Percentiles rank a stretch among this genome's conserved stretches.
Evolutionary conservation across 352 stramenopile species (phyloP).

Genomic region (Phytophthora megakarya): DNA sequence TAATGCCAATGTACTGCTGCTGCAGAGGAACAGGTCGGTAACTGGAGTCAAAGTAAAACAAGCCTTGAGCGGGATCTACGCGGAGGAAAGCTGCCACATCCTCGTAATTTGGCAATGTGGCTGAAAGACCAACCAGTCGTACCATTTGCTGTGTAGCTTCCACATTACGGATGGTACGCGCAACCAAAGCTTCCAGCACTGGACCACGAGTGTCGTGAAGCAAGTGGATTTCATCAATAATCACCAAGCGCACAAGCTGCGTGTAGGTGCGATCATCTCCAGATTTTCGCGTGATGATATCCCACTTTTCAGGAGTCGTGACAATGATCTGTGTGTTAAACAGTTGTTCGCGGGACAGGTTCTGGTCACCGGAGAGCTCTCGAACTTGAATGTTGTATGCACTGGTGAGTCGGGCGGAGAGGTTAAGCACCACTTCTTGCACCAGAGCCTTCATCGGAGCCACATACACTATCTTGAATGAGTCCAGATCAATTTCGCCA

Average conservation of each 20-base stretch:
- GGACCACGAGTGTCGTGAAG: conserved; percentile 98
- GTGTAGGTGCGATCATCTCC: conserved; percentile 97
- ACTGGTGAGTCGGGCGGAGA: conserved; percentile 92
- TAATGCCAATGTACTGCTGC: conserved; percentile 99
- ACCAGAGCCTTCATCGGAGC: conserved; percentile 99
- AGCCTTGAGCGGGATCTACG: conserved; percentile 96
- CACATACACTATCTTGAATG: conserved; percentile 99
- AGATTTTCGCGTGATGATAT: conserved; percentile 99
- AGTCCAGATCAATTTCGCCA: conserved; percentile 92
- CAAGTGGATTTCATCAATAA: conserved; percentile 99
- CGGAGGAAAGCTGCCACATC: conserved; percentile 99
- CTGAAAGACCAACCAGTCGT: conserved; percentile 97
- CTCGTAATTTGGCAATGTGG: conserved; percentile 99
- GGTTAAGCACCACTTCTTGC: conserved; percentile 99
- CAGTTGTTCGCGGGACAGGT: conserved; percentile 97
- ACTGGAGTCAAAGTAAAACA: conserved; percentile 99
- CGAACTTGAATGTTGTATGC: conserved; percentile 95
- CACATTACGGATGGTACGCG: conserved; percentile 97
- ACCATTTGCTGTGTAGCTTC: conserved; percentile 97
- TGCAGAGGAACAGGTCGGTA: conserved; percentile 99
- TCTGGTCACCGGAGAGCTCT: conserved; percentile 98
- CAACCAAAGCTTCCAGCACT: conserved; percentile 98
- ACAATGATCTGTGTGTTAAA: conserved; percentile 99
- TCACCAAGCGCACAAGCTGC: conserved; percentile 98
- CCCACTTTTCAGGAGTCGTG: conserved; percentile 99